Conservation (phyloP, 2,329 filamentous ascomycete genomes). For the Aspergillus calidoustus region DNA sequence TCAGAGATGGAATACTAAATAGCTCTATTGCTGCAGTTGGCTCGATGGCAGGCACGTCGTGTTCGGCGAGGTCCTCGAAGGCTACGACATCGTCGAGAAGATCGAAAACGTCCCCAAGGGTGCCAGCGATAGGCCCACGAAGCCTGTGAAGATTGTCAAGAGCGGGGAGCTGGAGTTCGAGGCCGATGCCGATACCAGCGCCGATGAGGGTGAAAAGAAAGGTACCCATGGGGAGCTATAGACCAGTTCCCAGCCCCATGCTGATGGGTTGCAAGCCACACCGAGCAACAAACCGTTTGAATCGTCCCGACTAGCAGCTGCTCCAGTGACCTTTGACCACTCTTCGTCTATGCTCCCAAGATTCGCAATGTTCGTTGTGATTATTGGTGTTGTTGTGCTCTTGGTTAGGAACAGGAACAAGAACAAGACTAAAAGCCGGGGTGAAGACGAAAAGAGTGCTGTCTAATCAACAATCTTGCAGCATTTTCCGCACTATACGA, state of each 20-base stretch:
- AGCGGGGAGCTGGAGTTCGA: constrained; percentile 63
- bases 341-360: constrained; percentile 20
- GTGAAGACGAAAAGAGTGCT: constrained; percentile 24
- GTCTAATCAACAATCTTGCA: constrained; percentile 10
- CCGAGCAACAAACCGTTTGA: constrained; percentile 19
- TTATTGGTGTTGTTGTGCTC: constrained; percentile 26
- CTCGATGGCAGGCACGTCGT: constrained; percentile 69
- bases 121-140: constrained; percentile 59
- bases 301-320: constrained; percentile 15
- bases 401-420: constrained; percentile 17
- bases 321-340: constrained; percentile 15
- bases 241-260: constrained; percentile 37
- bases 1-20: background rate
- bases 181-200: constrained; percentile 23
- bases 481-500: background rate
- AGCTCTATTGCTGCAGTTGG: constrained; percentile 49
- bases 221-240: constrained; percentile 71
- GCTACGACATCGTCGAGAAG: constrained; percentile 60
- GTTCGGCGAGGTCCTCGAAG: constrained; percentile 71
- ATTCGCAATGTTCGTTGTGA: constrained; percentile 26
- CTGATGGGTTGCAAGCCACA: constrained; percentile 38
- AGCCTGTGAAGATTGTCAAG: constrained; percentile 68
- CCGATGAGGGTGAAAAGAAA: constrained; percentile 48
- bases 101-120: constrained; percentile 67
- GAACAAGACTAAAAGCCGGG: constrained; percentile 12